phyloP scores from a whole-genome alignment of 2,329 filamentous ascomycete genomes.

The Fonsecaea monophora region DNA sequence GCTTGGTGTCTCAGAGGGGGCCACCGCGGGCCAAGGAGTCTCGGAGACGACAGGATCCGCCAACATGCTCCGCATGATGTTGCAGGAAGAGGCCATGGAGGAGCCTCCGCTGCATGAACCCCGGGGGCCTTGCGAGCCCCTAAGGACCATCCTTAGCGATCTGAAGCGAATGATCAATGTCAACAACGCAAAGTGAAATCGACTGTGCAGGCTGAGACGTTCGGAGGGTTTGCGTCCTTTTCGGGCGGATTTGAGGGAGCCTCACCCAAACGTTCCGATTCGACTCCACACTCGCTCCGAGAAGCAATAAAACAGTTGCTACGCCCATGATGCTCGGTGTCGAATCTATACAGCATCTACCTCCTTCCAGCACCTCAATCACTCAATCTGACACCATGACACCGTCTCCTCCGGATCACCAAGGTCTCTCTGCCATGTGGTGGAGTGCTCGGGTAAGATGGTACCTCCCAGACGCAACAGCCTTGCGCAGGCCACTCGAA shows the following conservation, averaged over 20 bases:
- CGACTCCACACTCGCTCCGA: not conserved
- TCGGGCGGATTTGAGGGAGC: not conserved
- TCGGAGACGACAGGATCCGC: conserved; percentile 8
- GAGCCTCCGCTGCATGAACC: conserved; percentile 21
- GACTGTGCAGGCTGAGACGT: not conserved
- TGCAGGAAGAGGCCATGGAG: conserved; percentile 19
- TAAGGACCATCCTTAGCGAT: conserved; percentile 9
- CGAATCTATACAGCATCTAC: not conserved
- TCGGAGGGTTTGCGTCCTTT: not conserved
- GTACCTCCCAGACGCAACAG: not conserved
- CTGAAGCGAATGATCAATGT: conserved; percentile 10
- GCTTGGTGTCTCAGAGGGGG: conserved; percentile 11
- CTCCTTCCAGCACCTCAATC: not conserved
- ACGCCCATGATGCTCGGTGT: not conserved
- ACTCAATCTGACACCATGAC: conserved; percentile 1
- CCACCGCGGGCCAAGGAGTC: not conserved
- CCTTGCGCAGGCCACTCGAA: not conserved
- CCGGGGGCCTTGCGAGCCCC: conserved; percentile 14
- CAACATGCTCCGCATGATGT: conserved; percentile 17
- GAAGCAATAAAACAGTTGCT: conserved; percentile 6
- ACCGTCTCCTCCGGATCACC: conserved; percentile 1
- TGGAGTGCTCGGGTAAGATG: conserved; percentile 24
- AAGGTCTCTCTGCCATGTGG: conserved; percentile 25
- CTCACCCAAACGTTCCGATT: not conserved
- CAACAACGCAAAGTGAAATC: not conserved